phyloP scores from a whole-genome alignment of 2,329 filamentous ascomycete genomes.

The Exophiala sp. region DNA sequence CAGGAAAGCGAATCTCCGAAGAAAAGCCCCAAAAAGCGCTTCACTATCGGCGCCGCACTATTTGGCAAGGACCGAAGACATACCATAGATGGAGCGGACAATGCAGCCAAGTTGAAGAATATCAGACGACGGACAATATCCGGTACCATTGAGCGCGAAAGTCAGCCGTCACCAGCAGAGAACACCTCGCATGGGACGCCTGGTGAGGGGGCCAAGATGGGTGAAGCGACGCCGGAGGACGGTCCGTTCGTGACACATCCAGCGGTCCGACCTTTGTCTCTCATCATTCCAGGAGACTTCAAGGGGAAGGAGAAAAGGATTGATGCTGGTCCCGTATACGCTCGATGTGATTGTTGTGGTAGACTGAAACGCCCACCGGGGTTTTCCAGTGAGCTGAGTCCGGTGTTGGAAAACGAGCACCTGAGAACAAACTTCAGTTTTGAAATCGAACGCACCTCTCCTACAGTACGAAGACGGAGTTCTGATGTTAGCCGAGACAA shows the following conservation, averaged over 20 bases:
- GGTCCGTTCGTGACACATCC: constrained; percentile 18
- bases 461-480: constrained; percentile 13
- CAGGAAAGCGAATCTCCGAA: constrained; percentile 9
- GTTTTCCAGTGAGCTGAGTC: constrained; percentile 23
- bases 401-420: constrained; percentile 28
- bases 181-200: background rate
- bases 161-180: background rate
- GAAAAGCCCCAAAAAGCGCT: constrained; percentile 21
- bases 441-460: constrained; percentile 21
- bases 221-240: constrained; percentile 9
- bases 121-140: constrained; percentile 18
- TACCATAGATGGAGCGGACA: constrained; percentile 7
- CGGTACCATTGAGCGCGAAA: constrained; percentile 3
- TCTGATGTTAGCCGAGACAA: constrained; percentile 20
- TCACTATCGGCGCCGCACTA: constrained; percentile 16
- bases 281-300: constrained; percentile 15
- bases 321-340: constrained; percentile 18
- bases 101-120: constrained; percentile 15
- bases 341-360: constrained; percentile 28
- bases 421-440: constrained; percentile 28
- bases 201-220: constrained; percentile 5
- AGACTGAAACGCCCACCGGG: constrained; percentile 23
- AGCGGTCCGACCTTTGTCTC: constrained; percentile 21
- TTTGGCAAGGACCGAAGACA: constrained; percentile 18
- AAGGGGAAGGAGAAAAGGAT: constrained; percentile 27